A percentile compares a stretch with the other conserved stretches of the same genome.
Conservation (phyloP, 2,329 filamentous ascomycete species). For the Clonostachys rosea region DNA sequence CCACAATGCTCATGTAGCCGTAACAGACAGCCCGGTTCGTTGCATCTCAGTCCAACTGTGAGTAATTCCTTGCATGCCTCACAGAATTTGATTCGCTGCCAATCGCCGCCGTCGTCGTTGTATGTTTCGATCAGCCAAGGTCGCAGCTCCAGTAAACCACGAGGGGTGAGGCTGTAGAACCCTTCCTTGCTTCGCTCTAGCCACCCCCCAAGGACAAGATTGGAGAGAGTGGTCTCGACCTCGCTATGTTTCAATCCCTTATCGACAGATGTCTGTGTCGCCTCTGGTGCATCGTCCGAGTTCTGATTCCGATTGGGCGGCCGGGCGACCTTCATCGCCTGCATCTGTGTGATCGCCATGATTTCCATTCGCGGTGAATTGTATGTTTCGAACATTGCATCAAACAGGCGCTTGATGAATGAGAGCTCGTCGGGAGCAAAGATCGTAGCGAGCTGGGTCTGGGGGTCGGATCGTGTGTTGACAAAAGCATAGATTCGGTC, state of each 20-base stretch:
- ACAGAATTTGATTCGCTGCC: constrained; percentile 80
- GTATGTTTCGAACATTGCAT: constrained; percentile 86
- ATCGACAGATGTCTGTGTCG: constrained; percentile 29
- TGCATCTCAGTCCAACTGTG: constrained; percentile 77
- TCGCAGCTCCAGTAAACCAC: constrained; percentile 79
- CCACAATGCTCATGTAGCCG: constrained; percentile 76
- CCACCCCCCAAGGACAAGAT: constrained; percentile 77
- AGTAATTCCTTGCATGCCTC: constrained; percentile 86
- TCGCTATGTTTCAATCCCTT: constrained; percentile 69
- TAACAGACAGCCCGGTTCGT: constrained; percentile 59
- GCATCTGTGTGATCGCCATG: constrained; percentile 75
- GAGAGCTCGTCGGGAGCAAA: constrained; percentile 80
- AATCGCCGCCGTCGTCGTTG: constrained; percentile 68
- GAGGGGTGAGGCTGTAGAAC: constrained; percentile 72
- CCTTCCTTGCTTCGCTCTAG: constrained; percentile 67
- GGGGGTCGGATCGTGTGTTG: constrained; percentile 79
- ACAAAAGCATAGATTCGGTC: constrained; percentile 77
- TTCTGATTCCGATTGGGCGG: constrained; percentile 25
- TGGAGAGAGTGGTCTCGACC: constrained; percentile 67
- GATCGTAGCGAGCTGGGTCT: constrained; percentile 83
- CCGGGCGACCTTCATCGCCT: constrained; percentile 67
- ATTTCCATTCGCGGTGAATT: constrained; percentile 78
- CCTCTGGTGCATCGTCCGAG: constrained; percentile 17
- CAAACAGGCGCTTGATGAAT: constrained; percentile 82
- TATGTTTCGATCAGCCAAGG: constrained; percentile 85